Evolutionary conservation across 495 filamentous ascomycete genomes (phyloP).

Genomic region (Lepidopterella palustris): DNA sequence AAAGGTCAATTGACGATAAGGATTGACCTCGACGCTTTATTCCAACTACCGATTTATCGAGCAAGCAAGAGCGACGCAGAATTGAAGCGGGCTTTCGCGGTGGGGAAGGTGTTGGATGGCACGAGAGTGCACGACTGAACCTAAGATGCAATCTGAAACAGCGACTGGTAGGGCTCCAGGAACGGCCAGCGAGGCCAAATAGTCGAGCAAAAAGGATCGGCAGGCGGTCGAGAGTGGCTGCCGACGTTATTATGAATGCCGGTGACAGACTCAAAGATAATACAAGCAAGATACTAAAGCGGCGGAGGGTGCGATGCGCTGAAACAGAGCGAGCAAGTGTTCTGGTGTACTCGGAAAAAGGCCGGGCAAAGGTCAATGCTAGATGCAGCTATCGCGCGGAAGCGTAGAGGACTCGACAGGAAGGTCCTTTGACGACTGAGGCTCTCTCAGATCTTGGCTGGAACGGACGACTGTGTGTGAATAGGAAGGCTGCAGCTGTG

Average conservation of each 20-base stretch:
- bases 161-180: background rate
- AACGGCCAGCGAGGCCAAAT: background rate
- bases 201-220: background rate
- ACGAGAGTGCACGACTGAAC: slow-evolving; percentile 13
- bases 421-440: background rate
- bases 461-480: background rate
- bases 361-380: background rate
- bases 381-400: background rate
- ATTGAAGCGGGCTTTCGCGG: background rate
- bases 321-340: background rate
- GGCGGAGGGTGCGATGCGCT: slow-evolving; percentile 1
- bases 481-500: background rate
- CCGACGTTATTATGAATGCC: background rate
- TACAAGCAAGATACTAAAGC: background rate
- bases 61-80: background rate
- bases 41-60: background rate
- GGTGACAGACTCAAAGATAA: background rate
- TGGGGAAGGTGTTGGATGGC: slow-evolving; percentile 10
- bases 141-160: slow-evolving; percentile 24
- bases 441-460: background rate
- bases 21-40: background rate
- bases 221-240: background rate
- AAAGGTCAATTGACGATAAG: background rate
- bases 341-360: background rate
- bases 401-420: slow-evolving; percentile 1